A percentile compares a stretch with the other conserved stretches of the same genome.
Conservation (phyloP, 768 basidiomycete species). For the Gautieria morchelliformis region DNA sequence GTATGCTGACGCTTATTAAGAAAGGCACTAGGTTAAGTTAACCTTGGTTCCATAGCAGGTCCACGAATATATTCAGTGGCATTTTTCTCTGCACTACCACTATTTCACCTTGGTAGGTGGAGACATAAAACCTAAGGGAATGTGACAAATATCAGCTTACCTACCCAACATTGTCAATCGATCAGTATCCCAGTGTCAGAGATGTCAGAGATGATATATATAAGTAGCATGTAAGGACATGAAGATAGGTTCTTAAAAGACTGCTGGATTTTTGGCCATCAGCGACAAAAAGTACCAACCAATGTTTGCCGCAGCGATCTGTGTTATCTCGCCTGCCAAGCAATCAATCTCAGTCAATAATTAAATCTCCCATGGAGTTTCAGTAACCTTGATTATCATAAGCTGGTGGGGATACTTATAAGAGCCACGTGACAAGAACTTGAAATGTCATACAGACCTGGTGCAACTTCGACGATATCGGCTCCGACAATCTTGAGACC, state of each 20-base stretch:
- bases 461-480: conserved; percentile 25
- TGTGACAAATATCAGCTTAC: no score
- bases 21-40: no score
- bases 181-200: no score
- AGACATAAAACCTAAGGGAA: no score
- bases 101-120: no score
- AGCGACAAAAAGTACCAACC: conserved; percentile 22
- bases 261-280: conserved; percentile 23
- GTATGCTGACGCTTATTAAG: no score
- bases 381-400: neutral
- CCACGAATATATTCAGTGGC: no score
- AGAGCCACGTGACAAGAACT: neutral
- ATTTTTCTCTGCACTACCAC: no score
- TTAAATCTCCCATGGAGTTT: neutral
- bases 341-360: neutral
- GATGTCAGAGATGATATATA: no score
- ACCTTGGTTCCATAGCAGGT: no score
- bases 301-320: conserved; percentile 23
- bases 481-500: conserved; percentile 29
- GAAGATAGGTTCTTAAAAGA: neutral
- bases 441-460: conserved; percentile 10
- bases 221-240: neutral
- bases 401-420: neutral
- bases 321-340: conserved; percentile 22
- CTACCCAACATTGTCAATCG: no score